Base-by-base conservation (phyloP, 306 rosid genomes). In the Parietaria judaica region DNA sequence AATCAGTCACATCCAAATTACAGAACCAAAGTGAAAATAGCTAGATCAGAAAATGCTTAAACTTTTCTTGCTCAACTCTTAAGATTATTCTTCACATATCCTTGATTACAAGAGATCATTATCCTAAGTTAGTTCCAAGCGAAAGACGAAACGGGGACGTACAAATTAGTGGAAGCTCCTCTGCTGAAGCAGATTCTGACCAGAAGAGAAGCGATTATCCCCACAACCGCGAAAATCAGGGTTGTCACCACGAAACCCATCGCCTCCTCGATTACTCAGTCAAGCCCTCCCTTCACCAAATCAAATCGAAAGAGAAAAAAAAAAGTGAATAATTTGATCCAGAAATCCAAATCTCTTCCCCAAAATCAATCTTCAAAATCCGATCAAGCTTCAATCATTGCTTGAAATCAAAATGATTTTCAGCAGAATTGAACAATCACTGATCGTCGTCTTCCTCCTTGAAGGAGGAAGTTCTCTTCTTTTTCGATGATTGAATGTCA, bases 181-280 rank as follows among this genome's bases (percentile, higher is more conserved):
- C 74, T 37, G 34, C 66, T 65, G 52, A 39, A 68, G 58, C 78
- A 74, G 53, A 68, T 63, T 74, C 78, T 63, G 63, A 74, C 78
- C 61, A 74, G 31, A 37, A 74, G 70, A 46, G 78, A 74, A 63
- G 74, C 70, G 64, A 74, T 63, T 17, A 74, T 11, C 51, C 74
- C 74, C 11, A 68, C 78, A 60, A 63, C 58, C 11, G 66, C 78
- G 58, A 68, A 74, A 17, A 74, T 63, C 36, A 68, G 70, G 51
- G 78, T 74, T 23, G 78, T 63, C 35, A 74, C 62, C 8, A 54
- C 66, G 15, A 74, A 74, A 68, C 70, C 70, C 78, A 68, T 74
- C 53, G 3, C 52, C 58, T 10, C 16, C 14, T 36, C n/a, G 6
- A 15, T 39, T 12, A 14, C 39, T 59, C 9, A 43, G 58, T 74